Conservation (phyloP, 2,329 filamentous ascomycete genomes). For the Penicillium fuscoglaucum region DNA sequence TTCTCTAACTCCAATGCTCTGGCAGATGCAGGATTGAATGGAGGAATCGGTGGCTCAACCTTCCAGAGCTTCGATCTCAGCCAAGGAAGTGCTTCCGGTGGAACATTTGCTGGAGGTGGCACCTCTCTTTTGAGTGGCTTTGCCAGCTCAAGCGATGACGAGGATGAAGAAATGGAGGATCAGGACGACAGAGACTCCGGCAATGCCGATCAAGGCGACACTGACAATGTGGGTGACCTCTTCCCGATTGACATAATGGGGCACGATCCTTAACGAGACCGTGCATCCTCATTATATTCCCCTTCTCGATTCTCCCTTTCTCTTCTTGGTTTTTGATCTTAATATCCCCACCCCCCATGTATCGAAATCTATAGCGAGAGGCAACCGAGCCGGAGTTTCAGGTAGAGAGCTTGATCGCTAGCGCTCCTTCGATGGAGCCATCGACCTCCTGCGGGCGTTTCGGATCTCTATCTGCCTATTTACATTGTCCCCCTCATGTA, state of each 20-base stretch:
- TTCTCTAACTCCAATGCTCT: slow-evolving; percentile 68
- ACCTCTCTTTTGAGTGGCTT: slow-evolving; percentile 79
- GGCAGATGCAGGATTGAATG: slow-evolving; percentile 77
- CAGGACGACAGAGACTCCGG: slow-evolving; percentile 54
- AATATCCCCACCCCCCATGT: neutral
- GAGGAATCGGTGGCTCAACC: slow-evolving; percentile 52
- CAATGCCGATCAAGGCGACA: slow-evolving; percentile 49
- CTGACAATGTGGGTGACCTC: slow-evolving; percentile 67
- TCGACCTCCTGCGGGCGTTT: neutral
- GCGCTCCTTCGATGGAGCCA: neutral
- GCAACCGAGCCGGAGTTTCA: neutral
- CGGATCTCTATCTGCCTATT: neutral
- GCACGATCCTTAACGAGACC: slow-evolving; percentile 52
- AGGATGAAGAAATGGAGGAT: slow-evolving; percentile 85
- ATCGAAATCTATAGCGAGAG: neutral
- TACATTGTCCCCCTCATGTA: neutral
- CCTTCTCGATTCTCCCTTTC: slow-evolving; percentile 10
- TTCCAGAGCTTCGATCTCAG: slow-evolving; percentile 67
- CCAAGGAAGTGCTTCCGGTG: slow-evolving; percentile 66
- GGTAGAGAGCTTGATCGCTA: neutral
- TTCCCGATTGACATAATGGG: slow-evolving; percentile 63
- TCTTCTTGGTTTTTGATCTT: neutral
- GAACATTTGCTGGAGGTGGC: slow-evolving; percentile 67
- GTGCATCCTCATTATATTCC: slow-evolving; percentile 15
- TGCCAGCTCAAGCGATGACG: slow-evolving; percentile 91